Percentiles rank a stretch among this genome's conserved stretches.
phyloP scores from a whole-genome alignment of 2,329 filamentous ascomycete species.

The Aspergillus ruber region DNA sequence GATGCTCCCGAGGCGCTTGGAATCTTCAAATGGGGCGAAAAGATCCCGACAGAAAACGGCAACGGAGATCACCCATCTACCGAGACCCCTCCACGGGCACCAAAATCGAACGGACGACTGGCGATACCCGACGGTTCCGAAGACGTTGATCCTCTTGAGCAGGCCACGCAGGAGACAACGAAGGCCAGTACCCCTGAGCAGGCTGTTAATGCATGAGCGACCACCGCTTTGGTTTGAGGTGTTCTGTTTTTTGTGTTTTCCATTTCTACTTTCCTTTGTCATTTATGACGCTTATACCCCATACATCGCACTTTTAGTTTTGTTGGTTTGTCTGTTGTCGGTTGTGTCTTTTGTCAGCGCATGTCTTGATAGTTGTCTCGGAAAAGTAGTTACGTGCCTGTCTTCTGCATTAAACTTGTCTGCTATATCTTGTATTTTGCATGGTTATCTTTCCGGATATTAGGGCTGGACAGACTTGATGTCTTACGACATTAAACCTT shows the following conservation, averaged over 20 bases:
- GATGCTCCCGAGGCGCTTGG: constrained; percentile 12
- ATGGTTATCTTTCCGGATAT: too few species aligned
- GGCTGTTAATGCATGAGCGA: constrained; percentile 21
- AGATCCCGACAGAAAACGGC: background rate
- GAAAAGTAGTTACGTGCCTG: background rate
- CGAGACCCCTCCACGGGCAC: background rate
- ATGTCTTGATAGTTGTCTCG: background rate
- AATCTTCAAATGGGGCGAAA: constrained; percentile 1
- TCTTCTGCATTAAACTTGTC: background rate
- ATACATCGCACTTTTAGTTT: constrained; percentile 3
- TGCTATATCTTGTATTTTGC: background rate
- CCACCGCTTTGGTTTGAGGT: background rate
- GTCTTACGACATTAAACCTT: too few species aligned
- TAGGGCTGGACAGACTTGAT: background rate
- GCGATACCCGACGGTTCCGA: constrained; percentile 4
- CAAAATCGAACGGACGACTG: background rate
- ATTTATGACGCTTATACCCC: constrained; percentile 8
- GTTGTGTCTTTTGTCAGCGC: background rate
- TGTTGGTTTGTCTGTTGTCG: constrained; percentile 1
- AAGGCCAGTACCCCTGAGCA: constrained; percentile 18
- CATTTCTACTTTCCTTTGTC: background rate
- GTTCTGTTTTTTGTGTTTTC: background rate
- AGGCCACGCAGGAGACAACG: constrained; percentile 11
- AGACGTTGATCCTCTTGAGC: constrained; percentile 5
- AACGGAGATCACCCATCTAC: constrained; percentile 2